Percentiles rank a stretch among this genome's conserved stretches.
These are phyloP conservation scores for Serendipita sp. DNA, from an alignment of 768 basidiomycete genomes.

Conservation along the genomic window DNA sequence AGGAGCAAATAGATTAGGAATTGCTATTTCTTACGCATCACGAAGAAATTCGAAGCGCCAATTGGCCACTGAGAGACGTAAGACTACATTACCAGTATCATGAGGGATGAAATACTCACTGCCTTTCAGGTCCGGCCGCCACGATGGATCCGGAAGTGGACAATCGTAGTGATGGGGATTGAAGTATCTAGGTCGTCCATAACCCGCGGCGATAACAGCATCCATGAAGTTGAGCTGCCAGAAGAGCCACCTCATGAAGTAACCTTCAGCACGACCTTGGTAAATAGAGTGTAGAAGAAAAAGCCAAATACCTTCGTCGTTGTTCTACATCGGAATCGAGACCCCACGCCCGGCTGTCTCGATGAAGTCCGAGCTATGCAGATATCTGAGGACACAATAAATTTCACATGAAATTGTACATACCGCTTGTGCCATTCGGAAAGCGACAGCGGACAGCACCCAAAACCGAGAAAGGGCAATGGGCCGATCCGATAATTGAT, in stretches of 20 bases:
- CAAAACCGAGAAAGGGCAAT: neutral
- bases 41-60: neutral
- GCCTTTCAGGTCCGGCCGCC: neutral
- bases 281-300: no score
- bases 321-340: neutral
- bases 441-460: neutral
- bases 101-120: neutral
- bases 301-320: neutral
- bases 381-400: neutral
- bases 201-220: neutral
- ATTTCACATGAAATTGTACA: neutral
- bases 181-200: neutral
- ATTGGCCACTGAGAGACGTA: neutral
- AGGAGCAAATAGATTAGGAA: neutral
- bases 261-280: no score
- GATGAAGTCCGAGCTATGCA: neutral
- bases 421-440: neutral
- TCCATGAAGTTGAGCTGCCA: constrained; percentile 6
- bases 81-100: neutral
- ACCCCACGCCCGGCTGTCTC: neutral
- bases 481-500: neutral
- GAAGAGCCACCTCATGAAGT: neutral
- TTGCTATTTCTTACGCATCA: neutral
- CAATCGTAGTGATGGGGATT: neutral
- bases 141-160: neutral